Evolutionary conservation across 495 filamentous ascomycete species (phyloP).

Genomic region (Viridothelium virens): DNA sequence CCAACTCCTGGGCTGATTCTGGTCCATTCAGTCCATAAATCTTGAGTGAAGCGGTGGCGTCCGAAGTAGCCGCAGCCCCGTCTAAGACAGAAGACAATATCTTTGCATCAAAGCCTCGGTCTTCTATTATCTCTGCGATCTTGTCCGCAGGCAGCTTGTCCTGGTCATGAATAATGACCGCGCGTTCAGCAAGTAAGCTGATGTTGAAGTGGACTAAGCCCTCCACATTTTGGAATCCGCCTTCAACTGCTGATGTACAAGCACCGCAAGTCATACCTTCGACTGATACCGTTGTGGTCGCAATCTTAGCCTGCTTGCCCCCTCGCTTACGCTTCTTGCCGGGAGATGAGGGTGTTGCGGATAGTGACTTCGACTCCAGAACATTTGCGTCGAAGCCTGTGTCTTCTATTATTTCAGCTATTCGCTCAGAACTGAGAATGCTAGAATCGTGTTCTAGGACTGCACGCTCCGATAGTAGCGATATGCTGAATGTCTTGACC

Average conservation of each 20-base stretch:
- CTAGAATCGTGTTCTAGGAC: slow-evolving; percentile 41
- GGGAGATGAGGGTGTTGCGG: neutral
- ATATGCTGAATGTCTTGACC: slow-evolving; percentile 38
- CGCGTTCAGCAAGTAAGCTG: slow-evolving; percentile 84
- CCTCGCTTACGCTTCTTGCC: slow-evolving; percentile 21
- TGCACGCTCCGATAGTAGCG: slow-evolving; percentile 52
- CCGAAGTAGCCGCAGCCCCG: slow-evolving; percentile 41
- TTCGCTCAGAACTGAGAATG: slow-evolving; percentile 54
- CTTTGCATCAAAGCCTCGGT: slow-evolving; percentile 84
- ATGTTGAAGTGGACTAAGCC: slow-evolving; percentile 86
- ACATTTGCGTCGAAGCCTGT: slow-evolving; percentile 40
- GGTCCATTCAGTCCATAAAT: slow-evolving; percentile 72
- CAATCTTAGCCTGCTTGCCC: slow-evolving; percentile 28
- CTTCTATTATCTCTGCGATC: slow-evolving; percentile 76
- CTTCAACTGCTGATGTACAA: slow-evolving; percentile 85
- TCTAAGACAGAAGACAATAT: slow-evolving; percentile 55
- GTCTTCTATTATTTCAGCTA: slow-evolving; percentile 56
- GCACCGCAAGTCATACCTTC: slow-evolving; percentile 97
- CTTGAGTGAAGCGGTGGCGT: slow-evolving; percentile 60
- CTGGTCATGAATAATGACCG: slow-evolving; percentile 79
- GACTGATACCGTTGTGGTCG: slow-evolving; percentile 74
- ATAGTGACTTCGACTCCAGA: slow-evolving; percentile 30
- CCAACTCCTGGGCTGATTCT: slow-evolving; percentile 59
- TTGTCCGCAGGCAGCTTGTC: slow-evolving; percentile 56
- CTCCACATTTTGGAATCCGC: slow-evolving; percentile 65